Evolutionary conservation across 2,329 filamentous ascomycete genomes (phyloP).

Genomic region (Cladosporium austrohemisphaericum): DNA sequence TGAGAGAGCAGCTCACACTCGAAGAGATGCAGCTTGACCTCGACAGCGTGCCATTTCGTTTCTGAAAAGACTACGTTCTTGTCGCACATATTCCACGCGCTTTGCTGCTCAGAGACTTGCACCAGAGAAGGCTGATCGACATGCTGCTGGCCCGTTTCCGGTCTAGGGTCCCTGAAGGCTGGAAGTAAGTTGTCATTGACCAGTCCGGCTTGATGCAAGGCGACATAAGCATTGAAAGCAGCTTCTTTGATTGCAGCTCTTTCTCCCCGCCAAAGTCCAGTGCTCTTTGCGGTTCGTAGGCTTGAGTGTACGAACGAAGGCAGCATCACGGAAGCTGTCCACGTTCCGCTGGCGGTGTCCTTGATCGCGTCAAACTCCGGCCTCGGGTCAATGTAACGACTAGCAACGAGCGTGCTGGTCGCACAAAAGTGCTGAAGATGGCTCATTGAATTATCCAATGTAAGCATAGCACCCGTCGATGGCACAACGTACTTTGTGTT

Average conservation of each 20-base stretch:
- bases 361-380: slow-evolving; percentile 60
- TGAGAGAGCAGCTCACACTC: slow-evolving; percentile 7
- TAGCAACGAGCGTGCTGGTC: slow-evolving; percentile 48
- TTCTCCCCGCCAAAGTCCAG: slow-evolving; percentile 63
- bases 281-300: slow-evolving; percentile 54
- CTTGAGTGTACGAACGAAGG: slow-evolving; percentile 65
- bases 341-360: slow-evolving; percentile 20
- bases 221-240: slow-evolving; percentile 73
- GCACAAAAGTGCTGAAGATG: slow-evolving; percentile 81
- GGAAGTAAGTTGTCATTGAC: slow-evolving; percentile 78
- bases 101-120: slow-evolving; percentile 19
- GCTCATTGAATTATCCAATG: slow-evolving; percentile 67
- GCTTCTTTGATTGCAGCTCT: slow-evolving; percentile 73
- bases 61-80: no score
- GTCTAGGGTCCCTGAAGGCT: slow-evolving; percentile 32
- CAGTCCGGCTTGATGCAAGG: slow-evolving; percentile 65
- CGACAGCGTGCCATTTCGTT: slow-evolving; percentile 11
- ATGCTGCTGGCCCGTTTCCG: slow-evolving; percentile 21
- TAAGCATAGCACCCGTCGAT: slow-evolving; percentile 60
- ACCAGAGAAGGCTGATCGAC: slow-evolving; percentile 26
- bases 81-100: slow-evolving; percentile 16
- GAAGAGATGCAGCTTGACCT: slow-evolving; percentile 4
- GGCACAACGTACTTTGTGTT: slow-evolving; percentile 42
- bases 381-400: slow-evolving; percentile 58
- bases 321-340: slow-evolving; percentile 63